Conservation (phyloP, 2,329 filamentous ascomycete genomes). For the Stagonosporopsis cucurbitacearum region DNA sequence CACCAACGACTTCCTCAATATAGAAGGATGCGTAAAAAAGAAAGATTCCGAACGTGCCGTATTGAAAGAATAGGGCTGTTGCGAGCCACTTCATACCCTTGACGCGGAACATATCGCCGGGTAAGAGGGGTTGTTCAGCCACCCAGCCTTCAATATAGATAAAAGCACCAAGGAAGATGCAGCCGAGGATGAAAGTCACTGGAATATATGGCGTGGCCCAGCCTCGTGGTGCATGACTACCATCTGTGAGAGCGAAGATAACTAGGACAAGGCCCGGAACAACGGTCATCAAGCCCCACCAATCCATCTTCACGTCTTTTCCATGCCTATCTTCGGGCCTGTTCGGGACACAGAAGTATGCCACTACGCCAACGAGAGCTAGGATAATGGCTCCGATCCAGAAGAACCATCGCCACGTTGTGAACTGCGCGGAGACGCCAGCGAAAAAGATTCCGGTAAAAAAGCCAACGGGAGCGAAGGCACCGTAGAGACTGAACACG, state of each 20-base stretch:
- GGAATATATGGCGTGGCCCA: slow-evolving; percentile 79
- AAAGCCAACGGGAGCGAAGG: slow-evolving; percentile 58
- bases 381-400: slow-evolving; percentile 44
- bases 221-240: slow-evolving; percentile 69
- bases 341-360: slow-evolving; percentile 42
- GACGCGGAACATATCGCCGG: slow-evolving; percentile 71
- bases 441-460: slow-evolving; percentile 48
- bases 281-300: slow-evolving; percentile 45
- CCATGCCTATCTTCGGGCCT: slow-evolving; percentile 19
- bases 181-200: slow-evolving; percentile 68
- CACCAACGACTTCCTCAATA: slow-evolving; percentile 40
- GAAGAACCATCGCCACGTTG: slow-evolving; percentile 45
- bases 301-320: slow-evolving; percentile 45
- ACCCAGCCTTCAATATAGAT: slow-evolving; percentile 77
- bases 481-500: slow-evolving; percentile 66
- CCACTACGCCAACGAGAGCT: slow-evolving; percentile 35
- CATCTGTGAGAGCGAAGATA: slow-evolving; percentile 77
- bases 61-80: slow-evolving; percentile 54
- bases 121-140: slow-evolving; percentile 71
- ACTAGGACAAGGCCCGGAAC: slow-evolving; percentile 68
- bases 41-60: slow-evolving; percentile 47
- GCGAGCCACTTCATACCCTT: slow-evolving; percentile 65
- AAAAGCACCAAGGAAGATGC: slow-evolving; percentile 64
- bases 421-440: slow-evolving; percentile 40
- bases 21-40: slow-evolving; percentile 51